Evolutionary conservation across 1,284 basidiomycete genomes (phyloP).

Genomic region (Ceratobasidium sp.): DNA sequence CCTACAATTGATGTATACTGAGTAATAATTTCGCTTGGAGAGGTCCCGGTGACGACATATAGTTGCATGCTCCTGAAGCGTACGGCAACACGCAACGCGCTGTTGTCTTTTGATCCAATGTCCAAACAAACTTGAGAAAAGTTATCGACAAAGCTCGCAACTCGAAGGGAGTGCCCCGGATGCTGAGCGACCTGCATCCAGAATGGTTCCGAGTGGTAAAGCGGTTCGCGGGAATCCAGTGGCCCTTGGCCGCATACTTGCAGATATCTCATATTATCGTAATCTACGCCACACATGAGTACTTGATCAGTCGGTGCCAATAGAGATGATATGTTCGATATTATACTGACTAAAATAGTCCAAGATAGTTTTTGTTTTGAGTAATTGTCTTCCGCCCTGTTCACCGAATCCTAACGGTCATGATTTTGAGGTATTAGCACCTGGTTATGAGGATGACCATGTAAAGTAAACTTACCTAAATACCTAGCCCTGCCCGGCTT

Average conservation of each 20-base stretch:
- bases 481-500: slow-evolving; percentile 24
- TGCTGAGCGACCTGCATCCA: slow-evolving; percentile 31
- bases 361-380: slow-evolving; percentile 26
- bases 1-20: slow-evolving; percentile 28
- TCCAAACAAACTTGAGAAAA: slow-evolving; percentile 37
- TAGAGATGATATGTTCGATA: too few relatives aligned
- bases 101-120: slow-evolving; percentile 24
- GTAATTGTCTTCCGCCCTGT: slow-evolving; percentile 37
- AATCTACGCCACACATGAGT: background rate
- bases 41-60: slow-evolving; percentile 16
- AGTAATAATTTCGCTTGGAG: slow-evolving; percentile 21
- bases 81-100: slow-evolving; percentile 20
- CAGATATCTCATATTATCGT: slow-evolving; percentile 36
- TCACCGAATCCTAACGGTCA: slow-evolving; percentile 33
- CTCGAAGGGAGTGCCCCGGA: slow-evolving; percentile 20
- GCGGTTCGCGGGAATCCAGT: slow-evolving; percentile 35
- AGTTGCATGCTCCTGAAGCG: slow-evolving; percentile 34
- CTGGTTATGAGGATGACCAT: background rate
- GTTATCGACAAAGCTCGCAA: slow-evolving; percentile 38
- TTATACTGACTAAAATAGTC: slow-evolving; percentile 31
- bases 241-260: slow-evolving; percentile 34
- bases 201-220: slow-evolving; percentile 38
- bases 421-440: background rate
- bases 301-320: background rate
- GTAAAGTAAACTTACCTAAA: slow-evolving; percentile 1